Percentiles rank a stretch among this genome's conserved stretches.
phyloP scores from a whole-genome alignment of 768 basidiomycete species.

The Kwoniella europaea region DNA sequence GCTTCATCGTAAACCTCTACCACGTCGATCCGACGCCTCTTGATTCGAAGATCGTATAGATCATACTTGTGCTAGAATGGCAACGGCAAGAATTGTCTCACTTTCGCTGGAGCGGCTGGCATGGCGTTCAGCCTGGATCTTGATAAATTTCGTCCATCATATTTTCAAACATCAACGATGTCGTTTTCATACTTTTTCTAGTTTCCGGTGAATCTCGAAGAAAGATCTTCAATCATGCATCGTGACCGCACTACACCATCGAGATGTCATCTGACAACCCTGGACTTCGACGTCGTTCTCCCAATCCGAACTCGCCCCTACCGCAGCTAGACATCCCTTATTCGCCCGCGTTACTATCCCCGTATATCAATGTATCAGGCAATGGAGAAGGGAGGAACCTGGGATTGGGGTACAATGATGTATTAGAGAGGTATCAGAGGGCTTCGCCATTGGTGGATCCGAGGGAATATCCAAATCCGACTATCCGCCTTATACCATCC shows the following conservation, averaged over 20 bases:
- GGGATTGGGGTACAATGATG: slow-evolving; percentile 18
- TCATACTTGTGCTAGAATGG: neutral
- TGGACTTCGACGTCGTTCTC: slow-evolving; percentile 39
- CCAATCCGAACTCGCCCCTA: slow-evolving; percentile 41
- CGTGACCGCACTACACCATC: neutral
- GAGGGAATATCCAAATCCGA: slow-evolving; percentile 19
- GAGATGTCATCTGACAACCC: slow-evolving; percentile 10
- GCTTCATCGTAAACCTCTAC: too few relatives aligned
- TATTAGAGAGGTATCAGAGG: slow-evolving; percentile 11
- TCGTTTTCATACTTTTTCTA: neutral
- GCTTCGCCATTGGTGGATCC: slow-evolving; percentile 1
- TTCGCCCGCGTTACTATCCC: slow-evolving; percentile 33
- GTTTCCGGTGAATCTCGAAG: neutral
- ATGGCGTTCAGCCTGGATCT: slow-evolving; percentile 9
- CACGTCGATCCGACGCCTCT: too few relatives aligned
- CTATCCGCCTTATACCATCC: slow-evolving; percentile 34
- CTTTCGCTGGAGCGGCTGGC: neutral
- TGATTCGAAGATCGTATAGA: neutral
- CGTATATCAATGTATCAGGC: slow-evolving; percentile 20
- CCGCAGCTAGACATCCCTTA: slow-evolving; percentile 23
- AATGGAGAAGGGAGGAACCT: slow-evolving; percentile 5
- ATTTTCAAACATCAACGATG: neutral
- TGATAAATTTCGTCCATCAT: neutral
- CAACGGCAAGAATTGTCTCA: slow-evolving; percentile 4
- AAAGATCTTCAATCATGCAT: slow-evolving; percentile 1